Evolutionary conservation across 1,284 basidiomycete genomes (phyloP), one percentile per base, ranked within the genome.

Genomic region (Phaffia rhodozyma): DNA sequence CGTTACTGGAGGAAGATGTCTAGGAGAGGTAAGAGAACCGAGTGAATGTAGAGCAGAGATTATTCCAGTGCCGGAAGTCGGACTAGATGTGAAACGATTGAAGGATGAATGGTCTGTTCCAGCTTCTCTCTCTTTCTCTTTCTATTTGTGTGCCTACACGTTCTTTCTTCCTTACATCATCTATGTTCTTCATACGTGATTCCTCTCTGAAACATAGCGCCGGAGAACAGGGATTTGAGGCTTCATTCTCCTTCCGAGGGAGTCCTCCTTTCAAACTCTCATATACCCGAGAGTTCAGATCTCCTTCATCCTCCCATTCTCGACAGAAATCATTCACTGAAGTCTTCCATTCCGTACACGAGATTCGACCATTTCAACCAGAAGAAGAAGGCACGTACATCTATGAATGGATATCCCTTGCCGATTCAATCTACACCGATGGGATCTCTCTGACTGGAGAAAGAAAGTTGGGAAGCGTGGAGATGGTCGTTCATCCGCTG

Each of bases 71-170:
- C 64, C 64, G 0, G 43, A 53, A 34, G n/a, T 62, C 5, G 43
- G 18, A 23, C 43, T 61, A 48, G 64, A 66, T 20, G 57, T 66
- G 11, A 38, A 38, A 25, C 49, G 49, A 34, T 47, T 66, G 21
- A 32, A 59, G 50, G 64, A 66, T 32, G 64, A 66, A 29, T 66
- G 64, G 64, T 65, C n/a, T 21, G 59, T 48, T 27, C 52, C 5
- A 27, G 2, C 18, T 53, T 13, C 48, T 48, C 1, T 47, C 27
- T 29, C 7, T 32, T 25, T 3, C 7, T 27, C 3, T 32, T 23
- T 29, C 30, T 38, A n/a, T 16, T 50, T n/a, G 3, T 30, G 7
- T 29, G 13, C 29, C 29, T 18, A 21, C 32, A n/a, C 29, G 7
- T 30, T 20, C 29, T 32, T 55, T 55, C 5, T 30, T 20, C 7